Conservation (phyloP, 1,139 yeast species). For the Debaryomycetaceae sp. region DNA sequence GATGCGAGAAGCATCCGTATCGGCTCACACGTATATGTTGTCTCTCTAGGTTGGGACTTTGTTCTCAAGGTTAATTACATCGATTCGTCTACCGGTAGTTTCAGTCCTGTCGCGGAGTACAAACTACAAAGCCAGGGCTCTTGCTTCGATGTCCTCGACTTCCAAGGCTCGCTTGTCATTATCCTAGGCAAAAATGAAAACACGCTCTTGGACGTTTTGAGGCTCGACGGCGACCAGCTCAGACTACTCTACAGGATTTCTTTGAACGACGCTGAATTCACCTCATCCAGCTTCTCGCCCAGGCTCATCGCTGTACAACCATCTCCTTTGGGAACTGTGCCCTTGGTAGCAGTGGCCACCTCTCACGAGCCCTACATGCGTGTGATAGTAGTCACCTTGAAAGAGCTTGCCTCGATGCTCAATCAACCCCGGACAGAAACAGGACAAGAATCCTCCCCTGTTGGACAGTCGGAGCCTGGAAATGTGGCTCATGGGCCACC, state of each 20-base stretch:
- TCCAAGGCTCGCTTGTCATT: conserved; percentile 30
- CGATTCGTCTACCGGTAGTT: conserved; percentile 12
- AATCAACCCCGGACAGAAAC: conserved; percentile 4
- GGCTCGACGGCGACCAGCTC: conserved; percentile 13
- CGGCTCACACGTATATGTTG: conserved; percentile 30
- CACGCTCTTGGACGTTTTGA: conserved; percentile 51
- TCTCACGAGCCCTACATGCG: conserved; percentile 78
- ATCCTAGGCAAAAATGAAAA: conserved; percentile 59
- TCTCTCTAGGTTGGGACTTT: conserved; percentile 65
- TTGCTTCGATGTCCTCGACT: conserved; percentile 37
- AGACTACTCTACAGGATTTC: conserved; percentile 47
- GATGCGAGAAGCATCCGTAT: conserved; percentile 23
- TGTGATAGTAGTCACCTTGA: conserved; percentile 48
- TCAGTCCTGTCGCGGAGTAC: conserved; percentile 23
- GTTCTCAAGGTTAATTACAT: conserved; percentile 39
- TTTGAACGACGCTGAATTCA: conserved; percentile 71
- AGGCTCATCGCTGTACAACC: conserved; percentile 37
- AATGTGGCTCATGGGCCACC: conserved; percentile 3
- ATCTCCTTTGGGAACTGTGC: conserved; percentile 11
- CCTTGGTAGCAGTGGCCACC: conserved; percentile 56
- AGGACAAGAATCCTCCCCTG: neutral
- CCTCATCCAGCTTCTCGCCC: conserved; percentile 65
- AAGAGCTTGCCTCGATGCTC: conserved; percentile 14
- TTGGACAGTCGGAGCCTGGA: neutral
- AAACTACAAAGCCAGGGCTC: conserved; percentile 48